Base-by-base conservation (phyloP, 805 yeast genomes). In the Candida ulmi region DNA sequence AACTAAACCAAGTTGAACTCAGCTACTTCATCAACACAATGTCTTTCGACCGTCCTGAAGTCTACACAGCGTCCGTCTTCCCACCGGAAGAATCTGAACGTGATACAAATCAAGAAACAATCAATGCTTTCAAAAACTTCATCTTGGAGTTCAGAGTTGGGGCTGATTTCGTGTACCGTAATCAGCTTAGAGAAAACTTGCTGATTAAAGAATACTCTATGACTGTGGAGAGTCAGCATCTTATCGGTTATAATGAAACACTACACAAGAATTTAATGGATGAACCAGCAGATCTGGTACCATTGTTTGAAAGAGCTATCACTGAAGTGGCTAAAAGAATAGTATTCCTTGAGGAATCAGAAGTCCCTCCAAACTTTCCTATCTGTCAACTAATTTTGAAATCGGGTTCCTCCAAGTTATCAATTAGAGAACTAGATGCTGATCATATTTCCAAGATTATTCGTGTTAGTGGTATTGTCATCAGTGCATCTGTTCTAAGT, bases 381-480 rank as follows among this genome's bases (percentile, higher is more conserved):
- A 72, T 69, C 16, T 88, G 95, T 57, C 98, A 93, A 65, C 65
- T 91, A 51, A 78, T 88, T 37, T 65, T 91, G 39, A 73, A 72
- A 45, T 82, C 95, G 11, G 78, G 80, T 39, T 83, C 95, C 13
- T 76, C 78, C 42, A 76, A 78, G 42, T 71, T 82, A 4, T 71
- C 91, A 1, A 78, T 93, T 42, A 76, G 99, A 58, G 80, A 87
- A 41, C 69, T 93, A 42, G 91, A 84, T 58, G 82, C 96, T 2
- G 86, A 83, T 35, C 87, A 87, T 58, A 88, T 93, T 45, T 79
- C 96, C 19, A 86, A 88, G 59, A 83, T 93, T 39, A 91, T 93
- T 27, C 72, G 96, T 40, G 77, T 93, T 33, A 85, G 95, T 17
- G 99, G 99, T 24, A 93, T 93, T 52, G 75, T 93, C 51, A 91